Percentiles rank a stretch among this genome's conserved stretches.
These are phyloP conservation scores for Sordaria brevicollis DNA, from an alignment of 495 filamentous ascomycete genomes.

Conservation along the genomic window DNA sequence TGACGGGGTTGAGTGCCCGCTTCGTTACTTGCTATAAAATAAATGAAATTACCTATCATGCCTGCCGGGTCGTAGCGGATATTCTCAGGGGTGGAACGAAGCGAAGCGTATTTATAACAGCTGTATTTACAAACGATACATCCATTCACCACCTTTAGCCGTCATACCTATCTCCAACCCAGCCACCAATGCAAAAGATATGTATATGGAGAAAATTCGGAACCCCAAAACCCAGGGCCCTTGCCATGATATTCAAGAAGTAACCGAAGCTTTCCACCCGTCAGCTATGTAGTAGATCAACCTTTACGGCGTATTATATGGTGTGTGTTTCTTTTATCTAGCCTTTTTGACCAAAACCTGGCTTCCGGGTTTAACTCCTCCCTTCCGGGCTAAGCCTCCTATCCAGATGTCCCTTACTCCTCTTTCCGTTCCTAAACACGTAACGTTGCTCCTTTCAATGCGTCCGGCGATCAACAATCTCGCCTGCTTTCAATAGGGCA, in stretches of 20 bases:
- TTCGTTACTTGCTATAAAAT: too few relatives aligned
- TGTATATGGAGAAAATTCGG: not conserved
- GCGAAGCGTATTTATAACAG: too few relatives aligned
- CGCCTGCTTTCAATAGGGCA: slow-evolving; percentile 42
- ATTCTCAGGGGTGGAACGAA: too few relatives aligned
- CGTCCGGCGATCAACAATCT: slow-evolving; percentile 39
- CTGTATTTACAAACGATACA: not conserved
- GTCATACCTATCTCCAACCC: not conserved
- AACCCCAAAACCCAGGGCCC: not conserved
- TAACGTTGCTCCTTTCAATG: slow-evolving; percentile 4
- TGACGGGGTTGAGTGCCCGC: too few relatives aligned
- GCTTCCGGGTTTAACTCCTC: not conserved
- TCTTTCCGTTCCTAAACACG: slow-evolving; percentile 5
- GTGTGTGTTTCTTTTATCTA: not conserved
- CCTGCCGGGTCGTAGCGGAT: too few relatives aligned
- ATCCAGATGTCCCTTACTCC: slow-evolving; percentile 2
- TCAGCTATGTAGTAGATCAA: not conserved
- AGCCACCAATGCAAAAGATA: not conserved
- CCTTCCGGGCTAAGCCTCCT: not conserved
- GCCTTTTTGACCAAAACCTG: not conserved
- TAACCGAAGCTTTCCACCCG: not conserved
- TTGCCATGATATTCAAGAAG: not conserved
- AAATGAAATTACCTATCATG: too few relatives aligned
- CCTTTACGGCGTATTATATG: not conserved
- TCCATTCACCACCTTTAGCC: not conserved